Percentiles rank a stretch among this genome's conserved stretches.
phyloP scores from a whole-genome alignment of 2,329 filamentous ascomycete species.

The Neofusicoccum sp. region DNA sequence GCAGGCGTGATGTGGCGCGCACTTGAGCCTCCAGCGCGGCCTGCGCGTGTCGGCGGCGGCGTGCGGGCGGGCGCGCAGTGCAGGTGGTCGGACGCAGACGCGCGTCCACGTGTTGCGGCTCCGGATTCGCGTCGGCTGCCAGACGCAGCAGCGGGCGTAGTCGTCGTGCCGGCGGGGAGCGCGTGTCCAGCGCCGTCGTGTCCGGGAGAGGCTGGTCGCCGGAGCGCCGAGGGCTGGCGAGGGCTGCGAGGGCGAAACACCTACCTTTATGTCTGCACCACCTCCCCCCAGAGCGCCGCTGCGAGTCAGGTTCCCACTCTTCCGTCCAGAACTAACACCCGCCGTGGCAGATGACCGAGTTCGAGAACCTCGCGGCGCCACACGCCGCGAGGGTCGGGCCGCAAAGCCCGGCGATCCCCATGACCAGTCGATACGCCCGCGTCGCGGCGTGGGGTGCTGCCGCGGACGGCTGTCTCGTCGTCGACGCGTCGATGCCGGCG shows the following conservation, averaged over 20 bases:
- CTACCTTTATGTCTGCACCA: constrained; percentile 6
- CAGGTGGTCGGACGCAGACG: neutral
- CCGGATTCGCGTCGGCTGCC: neutral
- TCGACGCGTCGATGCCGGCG: neutral
- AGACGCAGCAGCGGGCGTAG: neutral
- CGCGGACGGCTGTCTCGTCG: neutral
- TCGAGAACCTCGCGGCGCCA: constrained; percentile 2
- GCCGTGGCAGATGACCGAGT: constrained; percentile 1
- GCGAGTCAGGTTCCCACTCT: constrained; percentile 5
- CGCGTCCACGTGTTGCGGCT: constrained; percentile 9
- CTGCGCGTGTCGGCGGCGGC: neutral
- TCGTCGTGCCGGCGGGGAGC: neutral
- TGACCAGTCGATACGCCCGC: neutral
- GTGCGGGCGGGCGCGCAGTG: neutral
- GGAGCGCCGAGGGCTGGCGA: neutral
- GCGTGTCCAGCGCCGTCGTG: neutral
- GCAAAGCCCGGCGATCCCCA: constrained; percentile 9
- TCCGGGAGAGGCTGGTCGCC: neutral
- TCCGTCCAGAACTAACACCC: neutral
- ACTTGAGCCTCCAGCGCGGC: constrained; percentile 11
- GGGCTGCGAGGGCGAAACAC: neutral
- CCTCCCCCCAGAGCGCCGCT: neutral
- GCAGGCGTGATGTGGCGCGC: constrained; percentile 2
- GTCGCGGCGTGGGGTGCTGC: neutral
- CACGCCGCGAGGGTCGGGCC: constrained; percentile 11